Conservation (phyloP, 1,284 basidiomycete genomes). For the Rhodotorula sp. region DNA sequence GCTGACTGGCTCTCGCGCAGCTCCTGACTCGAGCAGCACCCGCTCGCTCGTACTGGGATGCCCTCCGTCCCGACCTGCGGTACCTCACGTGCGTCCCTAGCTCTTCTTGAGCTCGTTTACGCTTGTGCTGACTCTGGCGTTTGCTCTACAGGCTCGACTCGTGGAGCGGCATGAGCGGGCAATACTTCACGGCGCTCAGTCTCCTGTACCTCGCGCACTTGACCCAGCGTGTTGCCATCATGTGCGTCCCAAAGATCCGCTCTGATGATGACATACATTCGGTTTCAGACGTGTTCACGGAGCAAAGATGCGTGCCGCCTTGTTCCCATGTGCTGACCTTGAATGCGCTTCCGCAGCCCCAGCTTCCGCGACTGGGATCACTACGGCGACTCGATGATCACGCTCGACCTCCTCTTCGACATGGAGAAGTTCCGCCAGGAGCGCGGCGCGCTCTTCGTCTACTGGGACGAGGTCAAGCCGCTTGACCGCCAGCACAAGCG, state of each 20-base stretch:
- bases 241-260: too few species aligned
- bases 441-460: slow-evolving; percentile 33
- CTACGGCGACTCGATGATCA: slow-evolving; percentile 31
- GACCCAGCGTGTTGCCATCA: slow-evolving; percentile 33
- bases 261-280: too few species aligned
- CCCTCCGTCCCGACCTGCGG: slow-evolving; percentile 23
- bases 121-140: neutral
- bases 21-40: slow-evolving; percentile 18
- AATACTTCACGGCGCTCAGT: slow-evolving; percentile 28
- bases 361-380: slow-evolving; percentile 34
- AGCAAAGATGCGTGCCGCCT: too few species aligned
- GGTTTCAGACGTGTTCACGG: too few species aligned
- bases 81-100: slow-evolving; percentile 23
- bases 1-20: neutral
- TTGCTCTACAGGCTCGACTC: neutral
- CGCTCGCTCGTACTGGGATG: slow-evolving; percentile 22
- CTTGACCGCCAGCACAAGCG: slow-evolving; percentile 23
- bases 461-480: slow-evolving; percentile 36
- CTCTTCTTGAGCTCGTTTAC: rapidly evolving
- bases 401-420: slow-evolving; percentile 34
- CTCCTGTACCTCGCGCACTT: slow-evolving; percentile 31
- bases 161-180: slow-evolving; percentile 25
- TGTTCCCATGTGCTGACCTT: too few species aligned
- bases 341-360: neutral
- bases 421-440: slow-evolving; percentile 30